Percentiles rank a stretch among this genome's conserved stretches.
phyloP scores from a whole-genome alignment of 202 grass and related monocot species.

The Bolboschoenoplectus hybrid region DNA sequence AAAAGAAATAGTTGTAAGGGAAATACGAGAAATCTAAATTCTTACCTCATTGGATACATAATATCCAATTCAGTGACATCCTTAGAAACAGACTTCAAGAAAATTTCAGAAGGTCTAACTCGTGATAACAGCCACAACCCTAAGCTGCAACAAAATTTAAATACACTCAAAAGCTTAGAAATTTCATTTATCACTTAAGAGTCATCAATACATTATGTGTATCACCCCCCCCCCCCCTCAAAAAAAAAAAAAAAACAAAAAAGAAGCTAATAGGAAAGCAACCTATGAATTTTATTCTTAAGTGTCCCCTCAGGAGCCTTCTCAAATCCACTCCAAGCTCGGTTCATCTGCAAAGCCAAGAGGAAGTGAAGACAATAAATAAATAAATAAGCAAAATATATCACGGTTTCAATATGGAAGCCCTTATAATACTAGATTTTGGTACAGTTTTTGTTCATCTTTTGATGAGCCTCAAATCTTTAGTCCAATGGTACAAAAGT shows the following conservation, averaged over 20 bases:
- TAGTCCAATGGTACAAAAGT: background rate
- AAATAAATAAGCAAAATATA: slow-evolving; percentile 31
- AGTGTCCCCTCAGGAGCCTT: slow-evolving; percentile 74
- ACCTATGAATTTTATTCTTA: slow-evolving; percentile 90
- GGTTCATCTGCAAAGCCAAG: slow-evolving; percentile 63
- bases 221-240: background rate
- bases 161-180: background rate
- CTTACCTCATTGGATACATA: slow-evolving; percentile 72
- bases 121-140: slow-evolving; percentile 80
- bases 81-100: slow-evolving; percentile 84
- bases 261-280: background rate
- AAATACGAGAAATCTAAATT: slow-evolving; percentile 23
- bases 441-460: background rate
- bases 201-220: background rate
- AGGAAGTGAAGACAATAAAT: slow-evolving; percentile 30
- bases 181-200: slow-evolving; percentile 23
- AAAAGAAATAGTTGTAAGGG: slow-evolving; percentile 30
- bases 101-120: slow-evolving; percentile 82
- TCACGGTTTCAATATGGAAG: background rate
- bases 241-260: too few relatives aligned
- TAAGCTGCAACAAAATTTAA: slow-evolving; percentile 57
- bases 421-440: background rate
- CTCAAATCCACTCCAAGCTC: slow-evolving; percentile 76
- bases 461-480: background rate
- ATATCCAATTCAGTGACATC: slow-evolving; percentile 75